phyloP scores from a whole-genome alignment of 805 yeast genomes.

The Saturnispora hagleri region DNA sequence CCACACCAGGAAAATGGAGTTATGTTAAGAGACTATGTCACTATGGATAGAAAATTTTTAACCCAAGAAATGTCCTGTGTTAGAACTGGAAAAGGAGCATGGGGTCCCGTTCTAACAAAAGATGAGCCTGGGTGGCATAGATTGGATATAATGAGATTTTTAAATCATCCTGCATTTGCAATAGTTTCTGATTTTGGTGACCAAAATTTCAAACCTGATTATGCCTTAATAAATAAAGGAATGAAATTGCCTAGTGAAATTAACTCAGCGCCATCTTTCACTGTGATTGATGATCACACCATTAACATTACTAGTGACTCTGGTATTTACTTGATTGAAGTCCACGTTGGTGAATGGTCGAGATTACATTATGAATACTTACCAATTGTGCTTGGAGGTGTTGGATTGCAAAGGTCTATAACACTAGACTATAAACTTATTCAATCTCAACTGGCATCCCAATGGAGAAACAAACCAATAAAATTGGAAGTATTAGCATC shows the following conservation, averaged over 20 bases:
- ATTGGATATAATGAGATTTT: constrained; percentile 65
- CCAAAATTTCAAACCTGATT: constrained; percentile 28
- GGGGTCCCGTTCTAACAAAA: constrained; percentile 40
- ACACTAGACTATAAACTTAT: constrained; percentile 41
- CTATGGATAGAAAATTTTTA: constrained; percentile 73
- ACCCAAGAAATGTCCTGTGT: constrained; percentile 54
- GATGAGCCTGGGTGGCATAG: constrained; percentile 86
- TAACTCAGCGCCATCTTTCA: constrained; percentile 34
- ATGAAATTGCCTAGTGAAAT: constrained; percentile 26
- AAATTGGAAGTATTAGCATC: constrained; percentile 45
- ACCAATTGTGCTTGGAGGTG: constrained; percentile 48
- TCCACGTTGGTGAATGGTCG: constrained; percentile 53
- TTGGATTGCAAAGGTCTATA: constrained; percentile 49
- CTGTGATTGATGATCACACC: constrained; percentile 37
- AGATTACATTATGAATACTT: constrained; percentile 51
- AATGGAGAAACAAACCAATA: constrained; percentile 30
- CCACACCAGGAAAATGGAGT: constrained; percentile 89
- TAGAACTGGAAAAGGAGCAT: constrained; percentile 42
- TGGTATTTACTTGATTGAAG: constrained; percentile 71
- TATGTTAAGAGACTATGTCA: constrained; percentile 79
- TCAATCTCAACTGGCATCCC: constrained; percentile 28
- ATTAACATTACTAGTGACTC: constrained; percentile 42
- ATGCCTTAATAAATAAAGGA: constrained; percentile 21
- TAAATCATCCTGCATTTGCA: constrained; percentile 73
- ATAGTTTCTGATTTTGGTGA: constrained; percentile 56